These are phyloP conservation scores for Solanum paucissectum DNA, from an alignment of 257 asterid species.

Conservation along the genomic window DNA sequence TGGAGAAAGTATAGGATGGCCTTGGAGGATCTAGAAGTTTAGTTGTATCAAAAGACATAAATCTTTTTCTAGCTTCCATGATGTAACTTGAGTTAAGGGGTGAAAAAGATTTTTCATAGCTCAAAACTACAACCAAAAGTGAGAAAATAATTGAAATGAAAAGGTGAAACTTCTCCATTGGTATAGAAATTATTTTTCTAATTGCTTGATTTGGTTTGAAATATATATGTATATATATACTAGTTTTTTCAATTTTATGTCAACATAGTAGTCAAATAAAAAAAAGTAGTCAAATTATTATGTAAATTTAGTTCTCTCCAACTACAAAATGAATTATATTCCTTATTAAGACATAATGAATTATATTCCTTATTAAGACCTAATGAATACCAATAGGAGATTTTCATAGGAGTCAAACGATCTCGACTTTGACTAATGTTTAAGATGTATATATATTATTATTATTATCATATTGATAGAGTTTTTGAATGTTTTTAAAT, in stretches of 20 bases:
- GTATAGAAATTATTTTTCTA: neutral
- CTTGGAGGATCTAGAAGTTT: neutral
- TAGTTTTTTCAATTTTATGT: too few relatives aligned
- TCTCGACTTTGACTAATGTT: too few relatives aligned
- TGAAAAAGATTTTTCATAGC: neutral
- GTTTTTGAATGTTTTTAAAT: too few relatives aligned
- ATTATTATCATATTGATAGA: too few relatives aligned
- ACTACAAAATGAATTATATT: neutral
- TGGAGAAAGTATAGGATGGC: neutral
- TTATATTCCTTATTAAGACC: too few relatives aligned
- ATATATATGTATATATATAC: too few relatives aligned
- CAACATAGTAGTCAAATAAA: neutral
- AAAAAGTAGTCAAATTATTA: neutral
- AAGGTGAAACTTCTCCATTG: neutral
- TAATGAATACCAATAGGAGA: too few relatives aligned
- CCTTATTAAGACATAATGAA: too few relatives aligned
- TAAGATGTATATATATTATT: too few relatives aligned
- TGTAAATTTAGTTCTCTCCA: neutral
- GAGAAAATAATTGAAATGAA: neutral
- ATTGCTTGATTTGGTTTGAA: neutral
- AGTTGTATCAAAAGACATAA: neutral
- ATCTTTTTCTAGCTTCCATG: neutral
- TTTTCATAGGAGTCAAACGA: too few relatives aligned
- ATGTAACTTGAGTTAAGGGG: neutral
- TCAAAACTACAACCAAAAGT: neutral